A percentile compares a stretch with the other conserved stretches of the same genome.
Conservation (phyloP, 371 early-diverging fungal genomes). For the Mortierella sp. region DNA sequence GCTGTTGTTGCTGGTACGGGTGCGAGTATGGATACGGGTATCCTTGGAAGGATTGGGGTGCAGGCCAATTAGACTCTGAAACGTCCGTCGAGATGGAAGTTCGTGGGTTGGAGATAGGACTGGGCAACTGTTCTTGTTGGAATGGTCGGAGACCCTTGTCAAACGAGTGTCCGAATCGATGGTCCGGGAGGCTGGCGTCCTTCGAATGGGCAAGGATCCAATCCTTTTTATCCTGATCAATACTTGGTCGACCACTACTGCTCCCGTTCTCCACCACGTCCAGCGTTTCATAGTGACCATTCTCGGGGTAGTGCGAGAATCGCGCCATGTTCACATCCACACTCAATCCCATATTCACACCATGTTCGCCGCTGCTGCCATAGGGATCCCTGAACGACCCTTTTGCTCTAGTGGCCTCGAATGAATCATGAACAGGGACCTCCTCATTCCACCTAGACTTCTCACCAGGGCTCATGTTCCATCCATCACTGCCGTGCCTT, state of each 20-base stretch:
- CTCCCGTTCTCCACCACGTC: not conserved
- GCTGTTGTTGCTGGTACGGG: not conserved
- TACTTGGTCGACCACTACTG: not conserved
- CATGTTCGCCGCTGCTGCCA: no score
- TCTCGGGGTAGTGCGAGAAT: not conserved
- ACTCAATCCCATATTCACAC: not conserved
- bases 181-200: not conserved
- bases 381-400: no score
- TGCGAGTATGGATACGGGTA: not conserved
- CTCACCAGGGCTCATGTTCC: no score
- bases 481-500: no score
- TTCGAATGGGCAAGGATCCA: not conserved
- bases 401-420: no score
- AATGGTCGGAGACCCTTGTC: not conserved
- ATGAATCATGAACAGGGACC: no score
- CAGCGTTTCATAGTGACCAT: not conserved
- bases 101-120: not conserved
- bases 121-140: not conserved
- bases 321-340: slow-evolving; percentile 5
- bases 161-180: not conserved
- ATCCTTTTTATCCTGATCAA: slow-evolving; percentile 18
- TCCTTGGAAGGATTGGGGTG: not conserved
- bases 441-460: no score
- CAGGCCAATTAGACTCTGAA: not conserved
- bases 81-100: not conserved